Percentiles rank a stretch among this genome's conserved stretches.
These are phyloP conservation scores for Macrolepiota fuliginosa DNA, from an alignment of 768 basidiomycete species.

Conservation along the genomic window DNA sequence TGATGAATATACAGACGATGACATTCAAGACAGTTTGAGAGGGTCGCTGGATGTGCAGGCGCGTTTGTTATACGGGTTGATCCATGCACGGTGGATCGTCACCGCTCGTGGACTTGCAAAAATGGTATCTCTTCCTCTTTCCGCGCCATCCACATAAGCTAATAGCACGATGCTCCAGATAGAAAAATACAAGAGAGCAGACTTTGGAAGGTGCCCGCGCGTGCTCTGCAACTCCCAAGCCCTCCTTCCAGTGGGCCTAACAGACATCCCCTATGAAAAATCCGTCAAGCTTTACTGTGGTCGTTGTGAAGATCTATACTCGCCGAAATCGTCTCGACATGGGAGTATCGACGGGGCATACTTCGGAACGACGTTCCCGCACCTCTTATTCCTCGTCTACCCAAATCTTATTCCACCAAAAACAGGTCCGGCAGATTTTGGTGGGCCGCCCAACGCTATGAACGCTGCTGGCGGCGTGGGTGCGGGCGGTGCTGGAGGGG, in stretches of 20 bases:
- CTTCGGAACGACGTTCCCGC: constrained; percentile 97
- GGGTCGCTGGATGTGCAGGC: constrained; percentile 93
- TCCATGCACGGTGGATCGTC: background rate
- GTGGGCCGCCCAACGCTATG: constrained; percentile 14
- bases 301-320: constrained; percentile 97
- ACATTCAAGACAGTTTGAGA: constrained; percentile 90
- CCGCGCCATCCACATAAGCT: background rate
- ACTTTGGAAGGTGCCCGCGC: constrained; percentile 97
- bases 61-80: constrained; percentile 85
- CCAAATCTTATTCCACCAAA: constrained; percentile 90
- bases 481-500: background rate
- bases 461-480: constrained; percentile 9
- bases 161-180: constrained; percentile 42
- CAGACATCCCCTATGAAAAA: constrained; percentile 97
- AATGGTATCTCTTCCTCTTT: background rate
- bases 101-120: background rate
- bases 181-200: constrained; percentile 97
- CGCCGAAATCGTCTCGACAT: constrained; percentile 94
- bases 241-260: constrained; percentile 94
- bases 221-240: constrained; percentile 94
- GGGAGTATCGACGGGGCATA: constrained; percentile 98
- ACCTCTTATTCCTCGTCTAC: constrained; percentile 96
- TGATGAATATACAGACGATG: constrained; percentile 61
- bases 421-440: constrained; percentile 42
- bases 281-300: constrained; percentile 99